phyloP scores from a whole-genome alignment of 441 rosid species.

The Euphorbia celastroides region DNA sequence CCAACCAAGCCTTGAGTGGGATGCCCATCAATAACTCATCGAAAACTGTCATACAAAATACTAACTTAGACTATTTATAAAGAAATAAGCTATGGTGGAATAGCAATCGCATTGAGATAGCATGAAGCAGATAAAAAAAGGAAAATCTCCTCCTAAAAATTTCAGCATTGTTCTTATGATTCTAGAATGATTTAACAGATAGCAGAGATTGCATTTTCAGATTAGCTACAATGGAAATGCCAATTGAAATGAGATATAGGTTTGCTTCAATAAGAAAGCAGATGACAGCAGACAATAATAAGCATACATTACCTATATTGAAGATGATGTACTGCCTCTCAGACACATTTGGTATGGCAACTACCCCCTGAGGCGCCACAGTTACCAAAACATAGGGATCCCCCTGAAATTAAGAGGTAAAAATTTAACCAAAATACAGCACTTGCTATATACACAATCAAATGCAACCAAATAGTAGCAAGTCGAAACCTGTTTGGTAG shows the following conservation, averaged over 20 bases:
- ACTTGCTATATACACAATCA: slow-evolving; percentile 5
- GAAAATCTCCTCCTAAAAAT: neutral
- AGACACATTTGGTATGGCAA: slow-evolving; percentile 51
- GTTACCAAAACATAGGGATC: slow-evolving; percentile 50
- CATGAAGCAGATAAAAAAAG: neutral
- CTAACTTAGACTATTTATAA: slow-evolving; percentile 1
- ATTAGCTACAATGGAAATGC: neutral
- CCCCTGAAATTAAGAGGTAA: slow-evolving; percentile 26
- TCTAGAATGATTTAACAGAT: neutral
- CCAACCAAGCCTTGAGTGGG: slow-evolving; percentile 66
- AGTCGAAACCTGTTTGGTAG: slow-evolving; percentile 42
- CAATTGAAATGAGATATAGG: neutral
- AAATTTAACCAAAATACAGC: slow-evolving; percentile 2
- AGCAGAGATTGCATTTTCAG: neutral
- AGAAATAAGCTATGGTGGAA: neutral
- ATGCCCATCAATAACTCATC: slow-evolving; percentile 74
- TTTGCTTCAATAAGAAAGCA: slow-evolving; percentile 5
- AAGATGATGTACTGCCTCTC: slow-evolving; percentile 58
- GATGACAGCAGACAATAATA: neutral
- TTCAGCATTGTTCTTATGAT: too few relatives aligned
- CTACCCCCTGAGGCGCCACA: slow-evolving; percentile 80
- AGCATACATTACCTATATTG: slow-evolving; percentile 57
- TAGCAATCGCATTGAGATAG: neutral
- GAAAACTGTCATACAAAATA: slow-evolving; percentile 44
- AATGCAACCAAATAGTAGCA: slow-evolving; percentile 3